Evolutionary conservation across 768 basidiomycete species (phyloP).

Genomic region (Xanthoconium stramineum): DNA sequence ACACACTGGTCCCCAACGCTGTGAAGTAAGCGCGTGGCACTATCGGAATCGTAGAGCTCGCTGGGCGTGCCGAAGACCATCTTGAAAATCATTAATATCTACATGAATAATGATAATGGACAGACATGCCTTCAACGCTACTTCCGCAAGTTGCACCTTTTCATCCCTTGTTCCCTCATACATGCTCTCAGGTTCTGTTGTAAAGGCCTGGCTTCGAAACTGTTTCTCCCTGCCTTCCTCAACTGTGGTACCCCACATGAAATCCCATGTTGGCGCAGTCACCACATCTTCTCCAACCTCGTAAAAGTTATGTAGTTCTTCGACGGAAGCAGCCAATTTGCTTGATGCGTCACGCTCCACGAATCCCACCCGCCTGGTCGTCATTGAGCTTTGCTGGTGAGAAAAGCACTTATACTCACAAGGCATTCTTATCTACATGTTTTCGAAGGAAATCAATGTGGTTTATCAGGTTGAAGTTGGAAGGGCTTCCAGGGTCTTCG

Average conservation of each 20-base stretch:
- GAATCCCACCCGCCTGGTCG: constrained; percentile 59
- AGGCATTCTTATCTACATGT: constrained; percentile 79
- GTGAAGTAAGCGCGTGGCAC: constrained; percentile 55
- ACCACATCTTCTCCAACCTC: constrained; percentile 47
- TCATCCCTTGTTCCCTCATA: constrained; percentile 28
- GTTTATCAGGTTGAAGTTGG: constrained; percentile 75
- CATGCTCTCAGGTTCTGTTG: constrained; percentile 36
- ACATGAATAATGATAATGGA: not conserved
- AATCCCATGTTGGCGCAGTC: constrained; percentile 57
- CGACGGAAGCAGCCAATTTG: constrained; percentile 43
- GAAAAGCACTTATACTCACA: constrained; percentile 53
- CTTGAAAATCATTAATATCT: constrained; percentile 36
- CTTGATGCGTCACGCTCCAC: constrained; percentile 40
- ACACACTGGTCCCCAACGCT: constrained; percentile 55
- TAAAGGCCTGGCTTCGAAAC: constrained; percentile 55
- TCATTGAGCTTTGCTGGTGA: constrained; percentile 12
- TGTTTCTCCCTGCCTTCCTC: constrained; percentile 77
- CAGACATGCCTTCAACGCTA: constrained; percentile 61
- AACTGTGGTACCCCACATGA: constrained; percentile 67
- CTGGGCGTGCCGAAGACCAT: constrained; percentile 74
- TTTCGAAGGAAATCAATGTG: constrained; percentile 79
- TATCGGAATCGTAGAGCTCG: constrained; percentile 63
- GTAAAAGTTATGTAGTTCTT: constrained; percentile 43
- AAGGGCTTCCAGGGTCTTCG: constrained; percentile 59
- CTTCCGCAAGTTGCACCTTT: constrained; percentile 54